Base-by-base conservation (phyloP, 768 basidiomycete species). In the Scleroderma citrinum region DNA sequence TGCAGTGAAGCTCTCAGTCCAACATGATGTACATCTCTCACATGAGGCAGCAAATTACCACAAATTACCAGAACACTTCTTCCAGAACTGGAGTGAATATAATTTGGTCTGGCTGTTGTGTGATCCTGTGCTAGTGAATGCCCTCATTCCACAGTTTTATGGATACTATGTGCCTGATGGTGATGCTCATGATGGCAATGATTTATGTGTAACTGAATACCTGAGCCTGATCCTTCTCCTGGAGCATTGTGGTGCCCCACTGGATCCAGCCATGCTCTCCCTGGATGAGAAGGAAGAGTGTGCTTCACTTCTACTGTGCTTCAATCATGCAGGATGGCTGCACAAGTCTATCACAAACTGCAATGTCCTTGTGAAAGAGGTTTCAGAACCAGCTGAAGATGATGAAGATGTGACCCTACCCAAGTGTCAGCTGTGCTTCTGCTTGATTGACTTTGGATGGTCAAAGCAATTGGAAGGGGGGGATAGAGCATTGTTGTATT, bases 101-200 rank as follows among this genome's bases (percentile, higher is more conserved):
- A 67, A 59, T 6, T 6, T 58, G 40, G 24, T 62, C 0, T 2
- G 7, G 4, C 65, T 62, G 17, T 24, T 78, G 5, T 62, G 63
- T 26, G 56, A 71, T 52, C 74, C 79, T 0, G 70, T 74, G 0
- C 77, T 78, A 3, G 65, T 76, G 3, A 65, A 69, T 7, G 71
- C 83, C 0, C 41, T 83, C 41, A 76, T 79, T 3, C 82, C 83
- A 0, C 80, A 82, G 59, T 85, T 76, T 61, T 85, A 80, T 54
- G 82, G 84, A 1, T 80, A 78, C 61, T 85, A 83, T 54, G 41
- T 34, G 1, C n/a, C 65, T 64, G 8, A 62, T 47, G 36, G 46
- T 40, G 19, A 42, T 12, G 23, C 8, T 7, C 3, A 23, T 3
- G 23, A 32, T 4, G 54, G 57, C 1, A 21, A 59, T 7, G 10